phyloP scores from a whole-genome alignment of 768 basidiomycete species.

The Mycena chlorophos region DNA sequence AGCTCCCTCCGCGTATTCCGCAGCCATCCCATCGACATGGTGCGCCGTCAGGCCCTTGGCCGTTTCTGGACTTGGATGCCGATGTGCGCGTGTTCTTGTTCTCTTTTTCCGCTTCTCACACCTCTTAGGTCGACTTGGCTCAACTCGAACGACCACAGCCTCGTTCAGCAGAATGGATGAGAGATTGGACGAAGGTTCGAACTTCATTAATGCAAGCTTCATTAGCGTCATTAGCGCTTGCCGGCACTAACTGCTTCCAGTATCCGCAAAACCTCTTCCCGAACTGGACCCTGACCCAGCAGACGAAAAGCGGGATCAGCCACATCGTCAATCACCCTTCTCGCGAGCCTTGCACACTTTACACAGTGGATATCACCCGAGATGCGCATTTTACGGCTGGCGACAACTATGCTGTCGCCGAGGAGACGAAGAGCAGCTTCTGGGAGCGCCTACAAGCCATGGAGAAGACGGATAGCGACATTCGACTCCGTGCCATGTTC shows the following conservation, averaged over 20 bases:
- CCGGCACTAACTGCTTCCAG: slow-evolving; percentile 24
- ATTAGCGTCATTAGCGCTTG: slow-evolving; percentile 17
- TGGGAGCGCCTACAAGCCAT: slow-evolving; percentile 38
- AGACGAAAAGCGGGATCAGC: slow-evolving; percentile 38
- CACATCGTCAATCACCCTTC: slow-evolving; percentile 26
- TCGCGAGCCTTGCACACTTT: slow-evolving; percentile 31
- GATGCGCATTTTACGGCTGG: slow-evolving; percentile 33
- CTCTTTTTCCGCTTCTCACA: background rate
- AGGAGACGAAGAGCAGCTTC: slow-evolving; percentile 27
- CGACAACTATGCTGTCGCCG: slow-evolving; percentile 24
- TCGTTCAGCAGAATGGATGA: background rate
- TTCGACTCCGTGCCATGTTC: slow-evolving; percentile 54
- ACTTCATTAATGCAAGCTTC: background rate
- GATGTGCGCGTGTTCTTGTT: slow-evolving; percentile 11
- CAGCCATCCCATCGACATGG: slow-evolving; percentile 35
- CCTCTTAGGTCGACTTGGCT: slow-evolving; percentile 19
- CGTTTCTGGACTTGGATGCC: slow-evolving; percentile 41
- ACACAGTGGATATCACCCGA: slow-evolving; percentile 42
- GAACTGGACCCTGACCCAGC: slow-evolving; percentile 55
- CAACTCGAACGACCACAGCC: slow-evolving; percentile 18
- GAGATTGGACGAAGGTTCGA: slow-evolving; percentile 16
- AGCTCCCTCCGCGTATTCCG: slow-evolving; percentile 21
- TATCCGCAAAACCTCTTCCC: slow-evolving; percentile 57
- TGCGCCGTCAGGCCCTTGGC: slow-evolving; percentile 43
- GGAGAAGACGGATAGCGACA: slow-evolving; percentile 28